These are phyloP conservation scores for Rhexocercosporidium sp. DNA, from an alignment of 2,329 filamentous ascomycete species.

Conservation along the genomic window DNA sequence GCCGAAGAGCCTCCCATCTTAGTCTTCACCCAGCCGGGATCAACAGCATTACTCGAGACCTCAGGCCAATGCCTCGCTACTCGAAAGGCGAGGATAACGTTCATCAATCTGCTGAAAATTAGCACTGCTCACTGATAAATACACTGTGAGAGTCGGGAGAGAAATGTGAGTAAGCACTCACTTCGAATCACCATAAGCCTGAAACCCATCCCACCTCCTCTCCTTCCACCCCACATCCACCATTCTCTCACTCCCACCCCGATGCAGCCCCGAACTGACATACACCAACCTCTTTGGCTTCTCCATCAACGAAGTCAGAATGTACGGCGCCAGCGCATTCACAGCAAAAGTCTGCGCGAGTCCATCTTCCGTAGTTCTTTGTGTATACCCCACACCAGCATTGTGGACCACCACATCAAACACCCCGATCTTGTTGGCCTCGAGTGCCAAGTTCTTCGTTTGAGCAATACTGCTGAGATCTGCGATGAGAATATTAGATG, in stretches of 20 bases:
- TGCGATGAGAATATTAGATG: slow-evolving; percentile 12
- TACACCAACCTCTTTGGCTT: slow-evolving; percentile 19
- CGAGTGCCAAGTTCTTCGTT: slow-evolving; percentile 14
- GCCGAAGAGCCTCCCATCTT: slow-evolving; percentile 22
- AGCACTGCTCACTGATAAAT: not conserved
- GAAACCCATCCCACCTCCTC: slow-evolving; percentile 17
- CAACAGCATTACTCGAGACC: slow-evolving; percentile 16
- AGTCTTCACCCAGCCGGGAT: slow-evolving; percentile 19
- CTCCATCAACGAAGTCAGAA: slow-evolving; percentile 20
- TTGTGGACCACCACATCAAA: slow-evolving; percentile 23
- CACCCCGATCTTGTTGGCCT: slow-evolving; percentile 15
- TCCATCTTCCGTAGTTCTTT: slow-evolving; percentile 15
- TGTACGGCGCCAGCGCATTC: slow-evolving; percentile 21
- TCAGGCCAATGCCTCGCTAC: slow-evolving; percentile 20
- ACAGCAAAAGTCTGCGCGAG: slow-evolving; percentile 18
- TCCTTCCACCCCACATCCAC: slow-evolving; percentile 19
- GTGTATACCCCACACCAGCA: slow-evolving; percentile 13
- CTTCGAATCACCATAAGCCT: slow-evolving; percentile 25
- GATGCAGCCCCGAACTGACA: slow-evolving; percentile 21
- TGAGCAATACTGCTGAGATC: slow-evolving; percentile 17
- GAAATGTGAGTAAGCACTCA: not conserved
- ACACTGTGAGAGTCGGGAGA: not conserved
- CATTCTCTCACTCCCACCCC: slow-evolving; percentile 16
- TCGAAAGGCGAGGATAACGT: slow-evolving; percentile 16
- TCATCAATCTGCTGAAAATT: slow-evolving; percentile 5